These are phyloP conservation scores for Zopfochytrium polystomum DNA, from an alignment of 371 early-diverging fungal genomes.

Conservation along the genomic window DNA sequence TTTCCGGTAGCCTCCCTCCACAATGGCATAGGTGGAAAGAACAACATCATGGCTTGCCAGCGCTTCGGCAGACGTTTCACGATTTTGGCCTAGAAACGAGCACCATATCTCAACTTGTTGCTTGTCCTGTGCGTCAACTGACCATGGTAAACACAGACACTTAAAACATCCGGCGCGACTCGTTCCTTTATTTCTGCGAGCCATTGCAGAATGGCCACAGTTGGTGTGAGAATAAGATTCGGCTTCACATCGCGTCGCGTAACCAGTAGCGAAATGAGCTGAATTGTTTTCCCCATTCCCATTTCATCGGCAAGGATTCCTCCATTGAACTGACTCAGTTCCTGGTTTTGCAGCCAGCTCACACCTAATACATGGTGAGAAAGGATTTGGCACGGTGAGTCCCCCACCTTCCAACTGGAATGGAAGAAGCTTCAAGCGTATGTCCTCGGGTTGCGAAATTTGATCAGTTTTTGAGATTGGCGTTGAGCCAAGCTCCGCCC, in stretches of 20 bases:
- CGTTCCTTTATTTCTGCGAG: constrained; percentile 72
- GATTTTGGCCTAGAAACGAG: constrained; percentile 38
- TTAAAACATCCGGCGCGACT: constrained; percentile 56
- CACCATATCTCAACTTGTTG: not conserved
- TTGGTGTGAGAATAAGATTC: constrained; percentile 84
- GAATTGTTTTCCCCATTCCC: constrained; percentile 99
- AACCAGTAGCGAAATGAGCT: constrained; percentile 84
- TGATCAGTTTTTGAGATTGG: constrained; percentile 10
- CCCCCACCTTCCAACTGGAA: constrained; percentile 90
- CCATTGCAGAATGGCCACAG: constrained; percentile 88
- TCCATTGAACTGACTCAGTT: constrained; percentile 61
- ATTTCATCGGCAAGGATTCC: constrained; percentile 84
- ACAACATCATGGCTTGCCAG: constrained; percentile 73
- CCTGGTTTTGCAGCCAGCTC: constrained; percentile 23
- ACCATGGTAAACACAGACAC: constrained; percentile 74
- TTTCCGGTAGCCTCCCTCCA: constrained; percentile 73
- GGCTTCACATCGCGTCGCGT: constrained; percentile 60
- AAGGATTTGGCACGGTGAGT: too few relatives aligned
- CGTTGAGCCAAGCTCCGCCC: constrained; percentile 59
- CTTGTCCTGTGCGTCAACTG: constrained; percentile 12
- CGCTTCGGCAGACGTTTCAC: constrained; percentile 48
- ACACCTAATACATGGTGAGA: constrained; percentile 7
- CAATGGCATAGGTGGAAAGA: constrained; percentile 78
- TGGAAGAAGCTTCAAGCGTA: constrained; percentile 77
- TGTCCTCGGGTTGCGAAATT: constrained; percentile 57